A percentile compares a stretch with the other conserved stretches of the same genome.
phyloP scores from a whole-genome alignment of 768 basidiomycete species.

The Amanita thiersii region DNA sequence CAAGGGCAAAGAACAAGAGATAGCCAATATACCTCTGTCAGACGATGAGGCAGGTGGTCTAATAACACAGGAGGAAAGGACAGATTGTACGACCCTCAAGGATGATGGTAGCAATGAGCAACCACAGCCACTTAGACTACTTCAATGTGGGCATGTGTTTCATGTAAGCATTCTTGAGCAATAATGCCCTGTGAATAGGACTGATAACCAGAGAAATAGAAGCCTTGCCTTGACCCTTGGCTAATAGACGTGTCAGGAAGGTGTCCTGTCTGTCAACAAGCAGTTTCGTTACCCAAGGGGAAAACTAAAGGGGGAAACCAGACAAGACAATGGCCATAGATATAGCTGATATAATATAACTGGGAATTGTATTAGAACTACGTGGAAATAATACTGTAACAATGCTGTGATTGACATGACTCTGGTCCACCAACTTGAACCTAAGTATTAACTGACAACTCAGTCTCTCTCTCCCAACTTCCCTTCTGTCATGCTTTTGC shows the following conservation, averaged over 20 bases:
- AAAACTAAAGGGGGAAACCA: conserved; percentile 21
- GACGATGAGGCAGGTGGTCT: conserved; percentile 21
- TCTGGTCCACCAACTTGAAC: too few species aligned
- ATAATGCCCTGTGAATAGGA: conserved; percentile 1
- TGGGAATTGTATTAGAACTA: too few species aligned
- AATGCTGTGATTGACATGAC: too few species aligned
- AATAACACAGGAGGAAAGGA: conserved; percentile 29
- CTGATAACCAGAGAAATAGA: conserved; percentile 30
- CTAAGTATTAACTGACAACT: too few species aligned
- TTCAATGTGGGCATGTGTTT: conserved; percentile 83
- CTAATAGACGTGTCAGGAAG: conserved; percentile 76
- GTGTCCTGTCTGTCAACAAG: conserved; percentile 80
- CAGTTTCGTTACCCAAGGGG: conserved; percentile 46
- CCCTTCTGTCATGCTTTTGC: too few species aligned
- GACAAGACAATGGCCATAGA: too few species aligned
- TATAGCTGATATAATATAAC: too few species aligned
- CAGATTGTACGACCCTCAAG: conserved; percentile 41
- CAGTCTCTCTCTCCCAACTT: too few species aligned
- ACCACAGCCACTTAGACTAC: conserved; percentile 64
- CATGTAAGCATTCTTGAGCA: conserved; percentile 49
- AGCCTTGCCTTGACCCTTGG: conserved; percentile 91
- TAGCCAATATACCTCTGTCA: conserved; percentile 6
- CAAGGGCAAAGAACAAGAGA: neutral
- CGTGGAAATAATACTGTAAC: too few species aligned
- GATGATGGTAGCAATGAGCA: conserved; percentile 74